A percentile compares a stretch with the other conserved stretches of the same genome.
Evolutionary conservation across 768 basidiomycete species (phyloP).

Genomic region (Russula brevipes): DNA sequence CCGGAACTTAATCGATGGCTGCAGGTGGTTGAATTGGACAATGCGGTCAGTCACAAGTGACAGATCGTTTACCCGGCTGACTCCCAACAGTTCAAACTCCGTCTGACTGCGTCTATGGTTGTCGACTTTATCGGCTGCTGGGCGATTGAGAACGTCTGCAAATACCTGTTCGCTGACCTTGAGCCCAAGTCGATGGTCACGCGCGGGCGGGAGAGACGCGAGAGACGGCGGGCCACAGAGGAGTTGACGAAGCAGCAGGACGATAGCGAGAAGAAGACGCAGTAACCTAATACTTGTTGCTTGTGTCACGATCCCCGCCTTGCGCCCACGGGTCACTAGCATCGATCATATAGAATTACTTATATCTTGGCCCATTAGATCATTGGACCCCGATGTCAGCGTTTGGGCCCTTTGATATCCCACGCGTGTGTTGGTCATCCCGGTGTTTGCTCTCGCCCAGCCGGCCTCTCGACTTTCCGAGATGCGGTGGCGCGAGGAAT

Average conservation of each 20-base stretch:
- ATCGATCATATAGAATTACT: slow-evolving; percentile 23
- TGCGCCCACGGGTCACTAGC: slow-evolving; percentile 14
- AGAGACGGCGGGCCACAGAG: slow-evolving; percentile 49
- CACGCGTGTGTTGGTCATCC: background rate
- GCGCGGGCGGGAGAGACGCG: slow-evolving; percentile 74
- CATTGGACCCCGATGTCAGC: slow-evolving; percentile 14
- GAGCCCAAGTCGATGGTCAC: slow-evolving; percentile 84
- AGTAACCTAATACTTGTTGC: slow-evolving; percentile 25
- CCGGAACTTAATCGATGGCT: slow-evolving; percentile 96
- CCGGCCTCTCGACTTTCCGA: slow-evolving; percentile 19
- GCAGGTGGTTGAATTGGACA: slow-evolving; percentile 90
- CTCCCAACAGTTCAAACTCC: slow-evolving; percentile 69
- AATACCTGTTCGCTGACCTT: slow-evolving; percentile 80
- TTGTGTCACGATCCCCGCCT: slow-evolving; percentile 12
- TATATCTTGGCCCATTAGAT: slow-evolving; percentile 19
- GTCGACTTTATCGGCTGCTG: slow-evolving; percentile 87
- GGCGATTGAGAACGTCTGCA: slow-evolving; percentile 76
- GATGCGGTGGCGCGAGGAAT: slow-evolving; percentile 11
- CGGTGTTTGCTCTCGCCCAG: slow-evolving; percentile 11
- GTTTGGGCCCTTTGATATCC: slow-evolving; percentile 4
- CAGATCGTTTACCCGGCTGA: slow-evolving; percentile 1
- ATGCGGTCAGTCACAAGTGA: slow-evolving; percentile 54
- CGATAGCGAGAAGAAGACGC: slow-evolving; percentile 34
- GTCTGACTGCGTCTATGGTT: slow-evolving; percentile 75
- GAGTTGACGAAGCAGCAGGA: slow-evolving; percentile 29